Base-by-base conservation (phyloP, 495 filamentous ascomycete species). In the Penicillium pancosmium region DNA sequence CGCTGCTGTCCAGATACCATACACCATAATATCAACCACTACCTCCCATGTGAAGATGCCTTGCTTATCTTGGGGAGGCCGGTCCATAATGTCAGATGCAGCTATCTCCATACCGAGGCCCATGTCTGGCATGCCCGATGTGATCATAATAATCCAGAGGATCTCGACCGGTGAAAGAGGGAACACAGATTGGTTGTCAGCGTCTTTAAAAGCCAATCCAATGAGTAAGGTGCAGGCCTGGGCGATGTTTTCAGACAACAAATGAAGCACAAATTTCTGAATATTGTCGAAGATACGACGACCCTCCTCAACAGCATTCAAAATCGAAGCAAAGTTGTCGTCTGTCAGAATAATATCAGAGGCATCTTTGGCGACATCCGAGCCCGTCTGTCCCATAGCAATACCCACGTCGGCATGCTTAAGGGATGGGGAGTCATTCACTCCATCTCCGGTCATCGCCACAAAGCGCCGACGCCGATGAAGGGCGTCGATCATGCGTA, bases 401-500 rank as follows among this genome's bases (percentile, higher is more conserved):
- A 96, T 92, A 61, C 91, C 91, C 33, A 94, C 84, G 71, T 96
- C 91, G n/a, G 91, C 89, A 34, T 84, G 82, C 68, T 90, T 91
- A 19, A 96, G 77, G 1, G 89, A 90, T 2, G 91, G 90, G 4
- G 89, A 87, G 70, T 94, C 91, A 68, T 96, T 96, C 55, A 93
- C 91, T 56, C 91, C 91, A 58, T 94, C 91, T 67, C 91, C 91
- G 15, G 91, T 93, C 82, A 95, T 91, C 33, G 88, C 90, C n/a
- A 83, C 87, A 60, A 89, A 87, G 23, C 74, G 67, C 33, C 82
- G 81, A 51, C 87, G 75, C 40, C 87, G 81, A 56, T 90, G 88
- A 53, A 92, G 70, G 4, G 88, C 87, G 50, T 91, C 85, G 34
- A 94, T 88, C 84, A 92, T 91, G 53, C 88, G 85, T 31, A 91